phyloP scores from a whole-genome alignment of 139 green algal genomes.

The Helicosporidium sp. region DNA sequence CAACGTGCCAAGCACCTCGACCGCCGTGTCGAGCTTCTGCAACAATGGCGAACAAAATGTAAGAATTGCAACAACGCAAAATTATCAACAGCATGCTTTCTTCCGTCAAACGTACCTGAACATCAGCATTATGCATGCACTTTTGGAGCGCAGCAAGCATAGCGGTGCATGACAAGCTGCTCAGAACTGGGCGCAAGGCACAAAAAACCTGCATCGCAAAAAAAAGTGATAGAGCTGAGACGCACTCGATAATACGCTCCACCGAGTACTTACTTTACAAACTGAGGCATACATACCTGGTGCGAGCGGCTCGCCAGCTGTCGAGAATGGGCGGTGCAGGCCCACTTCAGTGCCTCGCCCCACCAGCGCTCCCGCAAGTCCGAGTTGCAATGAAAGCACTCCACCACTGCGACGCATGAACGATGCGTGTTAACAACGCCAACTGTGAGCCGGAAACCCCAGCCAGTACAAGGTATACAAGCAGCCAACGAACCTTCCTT shows the following conservation, averaged over 20 bases:
- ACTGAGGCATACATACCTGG: conserved; percentile 25
- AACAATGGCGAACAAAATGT: too few relatives aligned
- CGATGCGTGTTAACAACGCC: too few relatives aligned
- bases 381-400: conserved; percentile 26
- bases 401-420: conserved; percentile 9
- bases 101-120: conserved; percentile 4
- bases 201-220: conserved; percentile 49
- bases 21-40: conserved; percentile 15
- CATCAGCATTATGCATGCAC: conserved; percentile 33
- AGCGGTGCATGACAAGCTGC: conserved; percentile 32
- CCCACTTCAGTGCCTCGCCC: conserved; percentile 60
- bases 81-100: too few relatives aligned
- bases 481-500: conserved; percentile 8
- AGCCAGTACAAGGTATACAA: too few relatives aligned
- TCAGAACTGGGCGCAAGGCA: conserved; percentile 41
- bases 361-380: conserved; percentile 48
- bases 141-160: conserved; percentile 55
- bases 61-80: too few relatives aligned
- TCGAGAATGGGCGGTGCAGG: conserved; percentile 27
- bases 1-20: conserved; percentile 20
- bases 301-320: conserved; percentile 50
- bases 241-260: too few relatives aligned
- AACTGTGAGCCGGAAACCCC: too few relatives aligned
- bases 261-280: too few relatives aligned
- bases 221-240: too few relatives aligned